Conservation (phyloP, 2,329 filamentous ascomycete species). For the Talaromyces albobiverticillius region DNA sequence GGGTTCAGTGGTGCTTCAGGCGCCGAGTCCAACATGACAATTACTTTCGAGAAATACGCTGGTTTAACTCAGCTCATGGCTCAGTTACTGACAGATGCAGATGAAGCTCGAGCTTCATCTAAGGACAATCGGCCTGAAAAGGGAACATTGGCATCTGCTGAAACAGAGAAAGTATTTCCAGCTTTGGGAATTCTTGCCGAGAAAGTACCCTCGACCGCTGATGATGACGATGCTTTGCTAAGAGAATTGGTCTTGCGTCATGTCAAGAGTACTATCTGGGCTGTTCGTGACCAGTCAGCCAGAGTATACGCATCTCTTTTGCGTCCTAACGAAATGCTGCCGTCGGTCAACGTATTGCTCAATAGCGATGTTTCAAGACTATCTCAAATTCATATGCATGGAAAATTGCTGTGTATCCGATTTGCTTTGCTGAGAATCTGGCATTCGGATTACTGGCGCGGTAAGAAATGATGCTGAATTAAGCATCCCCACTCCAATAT, state of each 20-base stretch:
- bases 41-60: slow-evolving; percentile 41
- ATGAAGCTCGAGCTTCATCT: slow-evolving; percentile 16
- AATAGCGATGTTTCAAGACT: slow-evolving; percentile 15
- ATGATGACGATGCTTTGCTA: slow-evolving; percentile 31
- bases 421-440: slow-evolving; percentile 37
- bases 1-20: slow-evolving; percentile 46
- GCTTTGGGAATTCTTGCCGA: slow-evolving; percentile 46
- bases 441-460: slow-evolving; percentile 32
- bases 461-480: slow-evolving; percentile 23
- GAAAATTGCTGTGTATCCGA: slow-evolving; percentile 37
- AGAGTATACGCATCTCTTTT: slow-evolving; percentile 41
- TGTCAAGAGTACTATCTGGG: slow-evolving; percentile 44
- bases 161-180: slow-evolving; percentile 44
- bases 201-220: slow-evolving; percentile 35
- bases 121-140: slow-evolving; percentile 22
- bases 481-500: slow-evolving; percentile 5
- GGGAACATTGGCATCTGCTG: slow-evolving; percentile 22
- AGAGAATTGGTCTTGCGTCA: slow-evolving; percentile 33
- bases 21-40: slow-evolving; percentile 38
- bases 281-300: slow-evolving; percentile 46
- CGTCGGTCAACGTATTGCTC: slow-evolving; percentile 27
- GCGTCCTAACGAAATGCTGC: slow-evolving; percentile 29
- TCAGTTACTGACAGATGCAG: slow-evolving; percentile 28
- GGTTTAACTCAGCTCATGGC: slow-evolving; percentile 37
- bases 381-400: slow-evolving; percentile 40